Base-by-base conservation (phyloP, 2,329 filamentous ascomycete genomes). In the Pseudogymnoascus sp. region DNA sequence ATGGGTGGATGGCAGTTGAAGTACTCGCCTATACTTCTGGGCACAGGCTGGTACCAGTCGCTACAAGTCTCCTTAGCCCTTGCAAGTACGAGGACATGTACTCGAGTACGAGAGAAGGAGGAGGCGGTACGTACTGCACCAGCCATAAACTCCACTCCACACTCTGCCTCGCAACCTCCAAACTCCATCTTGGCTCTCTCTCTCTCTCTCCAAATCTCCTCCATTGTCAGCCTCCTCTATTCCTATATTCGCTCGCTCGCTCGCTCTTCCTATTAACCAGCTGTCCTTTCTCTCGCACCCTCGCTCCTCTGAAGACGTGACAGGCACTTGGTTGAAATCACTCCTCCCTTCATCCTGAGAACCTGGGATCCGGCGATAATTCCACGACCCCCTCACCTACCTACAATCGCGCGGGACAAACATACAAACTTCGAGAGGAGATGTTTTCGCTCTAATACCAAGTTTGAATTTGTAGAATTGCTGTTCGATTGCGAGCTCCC, bases 201-300 rank as follows among this genome's bases (percentile, higher is more conserved):
- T 76, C 76, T 65, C 78, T 78, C 67, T 70, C 77, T 65, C 71
- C 73, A 66, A 73, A 75, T 59, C 74, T 75, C 70, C 74, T 65
- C 71, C 74, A 37, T 67, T 71, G 40, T 67, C 64, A 50, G 44
- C 66, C 40, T 40, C 64, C 31, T 59, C 67, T 29, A 65, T 66
- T 42, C 65, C 64, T 61, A 66, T 67, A 26, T 63, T 63, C 33
- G 60, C 59, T 61, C 59, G 35, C 59, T 61, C 59, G 35, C 59
- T 61, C 59, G 15, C 33, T 46, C 59, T 61, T 46, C 38, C 59
- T 61, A 38, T 42, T 29, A 38, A 26, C 38, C 59, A 26, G 35
- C 38, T 46, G 35, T 31, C n/a, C 10, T 23, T 46, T 23, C 6
- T 61, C 17, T 38, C 59, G 9, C 31, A 38, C 29, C 44, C 33